Conservation (phyloP, 2,329 filamentous ascomycete genomes). For the Claviceps humidiphila region DNA sequence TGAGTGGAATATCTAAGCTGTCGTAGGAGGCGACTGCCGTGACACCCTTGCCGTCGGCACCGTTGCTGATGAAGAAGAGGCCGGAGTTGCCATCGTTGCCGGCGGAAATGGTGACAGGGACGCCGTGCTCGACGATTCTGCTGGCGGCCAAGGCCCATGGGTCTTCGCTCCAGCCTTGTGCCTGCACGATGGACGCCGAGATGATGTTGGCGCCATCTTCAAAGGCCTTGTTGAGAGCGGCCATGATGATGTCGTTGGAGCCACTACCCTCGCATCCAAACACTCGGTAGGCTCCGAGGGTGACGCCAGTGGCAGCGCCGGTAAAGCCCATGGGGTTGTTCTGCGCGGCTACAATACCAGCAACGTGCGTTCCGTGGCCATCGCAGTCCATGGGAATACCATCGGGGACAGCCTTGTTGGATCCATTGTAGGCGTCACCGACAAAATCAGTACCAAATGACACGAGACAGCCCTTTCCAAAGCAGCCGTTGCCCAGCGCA, state of each 20-base stretch:
- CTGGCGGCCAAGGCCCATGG: slow-evolving; percentile 23
- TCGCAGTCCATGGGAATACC: slow-evolving; percentile 24
- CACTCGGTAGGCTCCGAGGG: slow-evolving; percentile 24
- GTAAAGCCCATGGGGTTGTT: slow-evolving; percentile 22
- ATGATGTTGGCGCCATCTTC: slow-evolving; percentile 26
- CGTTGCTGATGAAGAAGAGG: slow-evolving; percentile 25
- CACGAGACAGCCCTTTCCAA: slow-evolving; percentile 31
- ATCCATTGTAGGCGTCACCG: slow-evolving; percentile 21
- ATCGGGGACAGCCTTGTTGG: slow-evolving; percentile 19
- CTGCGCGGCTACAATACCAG: slow-evolving; percentile 31
- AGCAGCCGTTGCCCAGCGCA: slow-evolving; percentile 36
- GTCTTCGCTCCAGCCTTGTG: slow-evolving; percentile 16
- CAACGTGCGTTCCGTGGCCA: slow-evolving; percentile 31
- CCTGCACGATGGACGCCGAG: background rate
- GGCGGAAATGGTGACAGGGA: slow-evolving; percentile 26
- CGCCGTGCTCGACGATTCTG: slow-evolving; percentile 29
- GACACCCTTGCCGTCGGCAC: slow-evolving; percentile 26
- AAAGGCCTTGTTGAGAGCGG: slow-evolving; percentile 25
- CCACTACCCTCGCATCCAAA: slow-evolving; percentile 20
- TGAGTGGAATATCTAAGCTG: slow-evolving; percentile 24
- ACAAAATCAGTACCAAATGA: slow-evolving; percentile 30
- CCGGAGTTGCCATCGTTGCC: slow-evolving; percentile 31
- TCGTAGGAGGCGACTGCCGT: slow-evolving; percentile 31
- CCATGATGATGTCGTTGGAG: slow-evolving; percentile 24
- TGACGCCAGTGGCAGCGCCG: slow-evolving; percentile 26